Conservation (phyloP, 768 basidiomycete genomes). For the Russula lepida region DNA sequence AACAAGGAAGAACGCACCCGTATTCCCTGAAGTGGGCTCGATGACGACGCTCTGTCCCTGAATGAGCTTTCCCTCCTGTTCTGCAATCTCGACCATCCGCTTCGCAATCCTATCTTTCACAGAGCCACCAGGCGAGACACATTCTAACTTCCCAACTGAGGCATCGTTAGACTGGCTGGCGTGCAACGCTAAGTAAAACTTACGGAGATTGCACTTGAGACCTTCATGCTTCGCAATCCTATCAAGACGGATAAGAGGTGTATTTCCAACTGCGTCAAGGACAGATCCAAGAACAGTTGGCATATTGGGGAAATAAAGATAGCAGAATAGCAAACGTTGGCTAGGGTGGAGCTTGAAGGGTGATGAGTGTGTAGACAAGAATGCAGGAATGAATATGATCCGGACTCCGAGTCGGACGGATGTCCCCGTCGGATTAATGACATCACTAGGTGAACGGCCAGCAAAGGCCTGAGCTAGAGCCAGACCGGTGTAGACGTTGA, state of each 20-base stretch:
- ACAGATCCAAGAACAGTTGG: constrained; percentile 60
- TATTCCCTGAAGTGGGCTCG: constrained; percentile 93
- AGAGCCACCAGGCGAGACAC: constrained; percentile 82
- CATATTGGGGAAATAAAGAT: background rate
- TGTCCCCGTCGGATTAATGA: background rate
- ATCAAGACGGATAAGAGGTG: constrained; percentile 82
- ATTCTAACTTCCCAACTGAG: constrained; percentile 85
- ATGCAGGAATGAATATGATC: background rate
- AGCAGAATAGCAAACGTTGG: background rate
- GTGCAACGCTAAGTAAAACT: constrained; percentile 27
- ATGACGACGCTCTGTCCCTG: constrained; percentile 88
- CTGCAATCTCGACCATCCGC: constrained; percentile 93
- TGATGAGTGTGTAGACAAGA: background rate
- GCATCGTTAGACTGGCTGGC: background rate
- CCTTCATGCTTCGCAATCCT: constrained; percentile 66
- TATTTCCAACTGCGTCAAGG: constrained; percentile 81
- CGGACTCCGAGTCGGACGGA: background rate
- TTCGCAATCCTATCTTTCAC: constrained; percentile 96
- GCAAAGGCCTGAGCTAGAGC: background rate
- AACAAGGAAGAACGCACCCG: constrained; percentile 45
- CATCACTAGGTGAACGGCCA: background rate
- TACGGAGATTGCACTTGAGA: constrained; percentile 84
- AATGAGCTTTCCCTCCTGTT: constrained; percentile 74
- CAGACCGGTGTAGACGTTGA: background rate
- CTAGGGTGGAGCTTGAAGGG: background rate